Conservation (phyloP, 257 asterid genomes). For the Solanum ossicruentum region DNA sequence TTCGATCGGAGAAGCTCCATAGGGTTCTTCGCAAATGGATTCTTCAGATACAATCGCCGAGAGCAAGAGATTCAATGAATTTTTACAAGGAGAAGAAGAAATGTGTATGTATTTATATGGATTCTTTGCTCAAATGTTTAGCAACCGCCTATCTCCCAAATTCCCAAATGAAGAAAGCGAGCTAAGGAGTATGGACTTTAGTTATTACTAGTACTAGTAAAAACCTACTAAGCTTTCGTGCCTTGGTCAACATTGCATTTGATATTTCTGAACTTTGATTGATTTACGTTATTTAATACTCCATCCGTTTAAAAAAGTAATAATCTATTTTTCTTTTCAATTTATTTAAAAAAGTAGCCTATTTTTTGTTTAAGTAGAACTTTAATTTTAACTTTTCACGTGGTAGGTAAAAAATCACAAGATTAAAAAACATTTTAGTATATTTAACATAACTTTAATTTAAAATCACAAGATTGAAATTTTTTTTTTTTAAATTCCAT, state of each 20-base stretch:
- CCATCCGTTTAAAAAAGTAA: no score
- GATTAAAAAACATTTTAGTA: no score
- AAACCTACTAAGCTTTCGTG: not conserved
- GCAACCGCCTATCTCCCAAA: not conserved
- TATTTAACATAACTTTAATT: no score
- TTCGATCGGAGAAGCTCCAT: conserved; percentile 92
- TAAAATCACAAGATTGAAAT: no score
- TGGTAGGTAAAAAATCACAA: no score
- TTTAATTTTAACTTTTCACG: no score
- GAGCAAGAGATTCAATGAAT: not conserved
- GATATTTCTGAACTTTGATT: not conserved
- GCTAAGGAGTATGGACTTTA: not conserved
- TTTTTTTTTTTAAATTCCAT: no score
- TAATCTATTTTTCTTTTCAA: no score
- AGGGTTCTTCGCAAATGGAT: not conserved
- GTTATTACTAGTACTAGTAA: not conserved
- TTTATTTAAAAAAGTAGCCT: no score
- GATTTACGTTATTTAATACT: not conserved
- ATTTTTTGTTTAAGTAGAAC: no score
- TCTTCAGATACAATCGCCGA: not conserved
- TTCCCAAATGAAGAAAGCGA: not conserved
- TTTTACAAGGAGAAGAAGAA: not conserved
- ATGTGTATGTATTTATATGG: not conserved
- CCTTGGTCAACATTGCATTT: not conserved
- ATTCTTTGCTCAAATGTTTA: not conserved